Evolutionary conservation across 2,329 filamentous ascomycete species (phyloP).

Genomic region (Thermothelomyces thermophilus): DNA sequence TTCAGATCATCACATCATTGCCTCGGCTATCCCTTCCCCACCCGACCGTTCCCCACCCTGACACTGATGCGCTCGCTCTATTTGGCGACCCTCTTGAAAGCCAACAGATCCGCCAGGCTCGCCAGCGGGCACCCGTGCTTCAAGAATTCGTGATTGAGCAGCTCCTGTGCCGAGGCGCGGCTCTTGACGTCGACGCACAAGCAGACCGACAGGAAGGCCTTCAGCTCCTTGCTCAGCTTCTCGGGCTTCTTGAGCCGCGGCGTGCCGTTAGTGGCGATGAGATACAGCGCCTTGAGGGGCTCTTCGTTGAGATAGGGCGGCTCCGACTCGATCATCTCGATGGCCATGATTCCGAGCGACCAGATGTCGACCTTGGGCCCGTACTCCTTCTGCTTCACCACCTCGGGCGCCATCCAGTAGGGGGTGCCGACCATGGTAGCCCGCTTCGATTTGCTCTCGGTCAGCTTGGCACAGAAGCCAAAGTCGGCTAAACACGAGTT

Average conservation of each 20-base stretch:
- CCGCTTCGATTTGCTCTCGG: slow-evolving; percentile 92
- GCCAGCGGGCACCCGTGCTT: slow-evolving; percentile 80
- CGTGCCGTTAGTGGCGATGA: slow-evolving; percentile 97
- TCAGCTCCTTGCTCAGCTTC: slow-evolving; percentile 95
- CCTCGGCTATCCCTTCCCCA: too few species aligned
- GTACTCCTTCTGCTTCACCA: slow-evolving; percentile 99
- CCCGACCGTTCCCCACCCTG: too few species aligned
- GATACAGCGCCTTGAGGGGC: slow-evolving; percentile 90
- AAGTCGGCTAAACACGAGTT: slow-evolving; percentile 67
- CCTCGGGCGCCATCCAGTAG: slow-evolving; percentile 99
- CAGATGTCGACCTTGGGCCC: slow-evolving; percentile 98
- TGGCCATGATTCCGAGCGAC: slow-evolving; percentile 98
- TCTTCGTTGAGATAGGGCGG: slow-evolving; percentile 97
- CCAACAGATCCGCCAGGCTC: slow-evolving; percentile 79
- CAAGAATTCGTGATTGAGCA: slow-evolving; percentile 88
- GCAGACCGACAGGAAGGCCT: slow-evolving; percentile 93
- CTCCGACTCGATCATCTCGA: slow-evolving; percentile 99
- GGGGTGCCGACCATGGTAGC: slow-evolving; percentile 98
- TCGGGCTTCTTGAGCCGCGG: slow-evolving; percentile 96
- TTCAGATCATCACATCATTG: background rate
- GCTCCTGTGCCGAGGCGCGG: slow-evolving; percentile 82
- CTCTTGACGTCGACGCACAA: slow-evolving; percentile 95
- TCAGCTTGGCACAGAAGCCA: slow-evolving; percentile 97
- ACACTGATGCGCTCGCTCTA: slow-evolving; percentile 33
- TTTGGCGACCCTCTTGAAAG: slow-evolving; percentile 72